Percentiles rank a stretch among this genome's conserved stretches.
Conservation (phyloP, 169 alveolate genomes). For the Plasmodium inui region DNA sequence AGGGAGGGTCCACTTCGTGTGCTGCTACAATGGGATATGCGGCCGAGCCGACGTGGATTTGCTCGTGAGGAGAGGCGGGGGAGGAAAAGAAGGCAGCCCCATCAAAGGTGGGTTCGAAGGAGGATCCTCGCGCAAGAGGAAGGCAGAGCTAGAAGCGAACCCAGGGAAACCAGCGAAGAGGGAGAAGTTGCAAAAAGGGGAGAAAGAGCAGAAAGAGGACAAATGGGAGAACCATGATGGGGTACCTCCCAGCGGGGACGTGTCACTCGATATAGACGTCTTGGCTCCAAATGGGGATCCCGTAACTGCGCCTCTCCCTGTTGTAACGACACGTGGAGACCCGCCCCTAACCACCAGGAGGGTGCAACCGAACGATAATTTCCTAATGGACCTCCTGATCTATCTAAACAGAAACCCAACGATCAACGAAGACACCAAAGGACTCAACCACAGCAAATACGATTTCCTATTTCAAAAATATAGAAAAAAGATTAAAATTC, state of each 20-base stretch:
- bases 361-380: background rate
- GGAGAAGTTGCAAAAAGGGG: background rate
- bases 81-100: background rate
- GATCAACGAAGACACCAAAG: constrained; percentile 44
- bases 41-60: constrained; percentile 18
- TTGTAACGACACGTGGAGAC: background rate
- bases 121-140: background rate
- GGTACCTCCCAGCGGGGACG: background rate
- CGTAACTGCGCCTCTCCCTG: background rate
- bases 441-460: constrained; percentile 28
- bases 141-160: too few relatives aligned
- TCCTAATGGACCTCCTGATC: constrained; percentile 26
- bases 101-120: background rate
- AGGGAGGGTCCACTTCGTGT: constrained; percentile 1
- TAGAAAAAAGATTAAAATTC: constrained; percentile 41
- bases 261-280: background rate
- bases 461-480: constrained; percentile 34
- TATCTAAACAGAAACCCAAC: constrained; percentile 33
- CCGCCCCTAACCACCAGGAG: background rate
- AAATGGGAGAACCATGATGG: background rate
- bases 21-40: constrained; percentile 29
- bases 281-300: background rate
- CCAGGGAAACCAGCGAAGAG: background rate
- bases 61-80: background rate
- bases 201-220: background rate